These are phyloP conservation scores for Crepidotus variabilis DNA, from an alignment of 768 basidiomycete species.

Conservation along the genomic window DNA sequence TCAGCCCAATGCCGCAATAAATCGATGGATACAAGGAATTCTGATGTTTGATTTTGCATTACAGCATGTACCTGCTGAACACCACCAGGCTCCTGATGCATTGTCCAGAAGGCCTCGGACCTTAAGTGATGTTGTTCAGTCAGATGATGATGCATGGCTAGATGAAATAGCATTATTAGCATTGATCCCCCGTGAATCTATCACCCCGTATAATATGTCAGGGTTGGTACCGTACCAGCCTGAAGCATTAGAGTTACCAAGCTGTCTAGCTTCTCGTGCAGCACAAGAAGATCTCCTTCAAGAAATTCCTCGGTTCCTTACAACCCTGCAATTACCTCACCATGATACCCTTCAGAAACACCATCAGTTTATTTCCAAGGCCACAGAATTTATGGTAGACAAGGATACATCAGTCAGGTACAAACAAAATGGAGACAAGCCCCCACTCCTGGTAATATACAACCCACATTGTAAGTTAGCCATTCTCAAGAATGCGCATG, in stretches of 20 bases:
- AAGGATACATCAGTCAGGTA: slow-evolving; percentile 4
- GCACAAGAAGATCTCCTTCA: not conserved
- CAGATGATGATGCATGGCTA: slow-evolving; percentile 23
- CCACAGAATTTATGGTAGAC: slow-evolving; percentile 6
- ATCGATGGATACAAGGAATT: slow-evolving; percentile 45
- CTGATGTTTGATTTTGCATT: slow-evolving; percentile 33
- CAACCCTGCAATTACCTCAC: not conserved
- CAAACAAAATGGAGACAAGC: not conserved
- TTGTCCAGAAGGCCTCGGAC: slow-evolving; percentile 24
- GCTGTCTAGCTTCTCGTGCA: not conserved
- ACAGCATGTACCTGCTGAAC: slow-evolving; percentile 30
- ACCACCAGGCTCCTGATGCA: slow-evolving; percentile 32
- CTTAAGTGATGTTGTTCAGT: slow-evolving; percentile 13
- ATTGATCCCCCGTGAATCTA: not conserved
- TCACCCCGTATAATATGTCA: too few species aligned
- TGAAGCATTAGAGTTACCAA: not conserved
- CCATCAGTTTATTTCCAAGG: not conserved
- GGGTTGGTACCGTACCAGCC: too few species aligned
- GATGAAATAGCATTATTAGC: slow-evolving; percentile 11
- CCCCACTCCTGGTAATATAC: too few species aligned
- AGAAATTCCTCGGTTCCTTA: not conserved
- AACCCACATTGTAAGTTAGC: not conserved
- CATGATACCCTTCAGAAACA: not conserved
- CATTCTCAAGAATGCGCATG: slow-evolving; percentile 2
- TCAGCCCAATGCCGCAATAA: slow-evolving; percentile 32